Evolutionary conservation across 2,329 filamentous ascomycete species (phyloP).

Genomic region (Ascosphaera acerosa): DNA sequence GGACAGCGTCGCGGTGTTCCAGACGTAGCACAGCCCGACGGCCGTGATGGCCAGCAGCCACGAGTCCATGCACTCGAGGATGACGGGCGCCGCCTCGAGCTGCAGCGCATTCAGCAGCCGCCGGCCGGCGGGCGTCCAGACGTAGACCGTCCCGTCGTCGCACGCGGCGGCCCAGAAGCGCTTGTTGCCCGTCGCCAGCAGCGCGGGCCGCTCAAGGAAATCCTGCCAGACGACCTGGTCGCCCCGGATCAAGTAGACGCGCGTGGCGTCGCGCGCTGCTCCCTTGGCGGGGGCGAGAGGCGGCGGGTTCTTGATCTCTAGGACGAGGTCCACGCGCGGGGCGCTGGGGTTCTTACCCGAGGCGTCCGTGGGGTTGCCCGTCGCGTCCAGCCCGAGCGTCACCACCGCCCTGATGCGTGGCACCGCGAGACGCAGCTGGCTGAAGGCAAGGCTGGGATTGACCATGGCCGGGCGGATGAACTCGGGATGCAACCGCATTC

Average conservation of each 20-base stretch:
- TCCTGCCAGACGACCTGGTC: conserved; percentile 79
- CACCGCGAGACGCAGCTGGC: conserved; percentile 65
- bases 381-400: conserved; percentile 45
- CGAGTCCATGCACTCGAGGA: conserved; percentile 68
- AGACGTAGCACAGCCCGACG: conserved; percentile 72
- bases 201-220: conserved; percentile 59
- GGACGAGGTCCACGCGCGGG: conserved; percentile 42
- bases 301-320: conserved; percentile 70
- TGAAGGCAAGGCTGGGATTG: conserved; percentile 56
- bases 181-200: conserved; percentile 76
- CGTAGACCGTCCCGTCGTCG: conserved; percentile 71
- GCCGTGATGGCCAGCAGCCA: conserved; percentile 81
- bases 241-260: conserved; percentile 57
- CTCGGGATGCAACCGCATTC: conserved; percentile 40
- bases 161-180: conserved; percentile 83
- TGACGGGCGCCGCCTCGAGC: conserved; percentile 77
- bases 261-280: conserved; percentile 53
- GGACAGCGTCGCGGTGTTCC: conserved; percentile 64
- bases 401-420: conserved; percentile 69
- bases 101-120: conserved; percentile 64
- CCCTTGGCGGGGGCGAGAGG: conserved; percentile 32
- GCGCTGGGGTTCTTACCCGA: conserved; percentile 18
- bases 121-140: conserved; percentile 80
- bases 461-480: conserved; percentile 70
- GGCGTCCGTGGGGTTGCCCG: conserved; percentile 19